These are phyloP conservation scores for Monosporozyma unispora DNA, from an alignment of 805 yeast species.

Conservation along the genomic window DNA sequence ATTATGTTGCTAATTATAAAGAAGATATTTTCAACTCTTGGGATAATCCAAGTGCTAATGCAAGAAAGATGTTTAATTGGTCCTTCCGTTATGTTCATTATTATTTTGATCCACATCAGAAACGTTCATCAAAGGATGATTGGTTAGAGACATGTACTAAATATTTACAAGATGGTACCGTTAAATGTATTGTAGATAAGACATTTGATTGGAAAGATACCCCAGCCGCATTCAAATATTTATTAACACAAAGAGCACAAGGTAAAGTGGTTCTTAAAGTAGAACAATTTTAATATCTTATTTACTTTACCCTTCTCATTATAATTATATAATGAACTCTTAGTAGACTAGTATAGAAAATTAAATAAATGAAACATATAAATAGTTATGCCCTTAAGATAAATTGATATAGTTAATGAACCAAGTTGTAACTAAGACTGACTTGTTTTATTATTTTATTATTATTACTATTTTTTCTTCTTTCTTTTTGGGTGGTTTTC, in stretches of 20 bases:
- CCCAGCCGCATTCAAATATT: constrained; percentile 43
- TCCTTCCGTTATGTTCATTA: constrained; percentile 32
- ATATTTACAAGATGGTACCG: constrained; percentile 38
- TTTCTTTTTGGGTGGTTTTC: too few species aligned
- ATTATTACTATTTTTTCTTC: too few species aligned
- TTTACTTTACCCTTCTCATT: background rate
- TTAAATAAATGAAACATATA: background rate
- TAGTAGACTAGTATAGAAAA: background rate
- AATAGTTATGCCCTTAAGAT: too few species aligned
- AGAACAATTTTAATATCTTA: constrained; percentile 30
- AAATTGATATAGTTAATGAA: too few species aligned
- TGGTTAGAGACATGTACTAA: constrained; percentile 38
- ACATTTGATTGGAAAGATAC: constrained; percentile 46
- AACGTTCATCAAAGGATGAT: constrained; percentile 22
- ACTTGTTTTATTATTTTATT: too few species aligned
- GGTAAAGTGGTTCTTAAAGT: constrained; percentile 57
- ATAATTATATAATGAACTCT: too few species aligned
- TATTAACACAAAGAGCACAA: constrained; percentile 43
- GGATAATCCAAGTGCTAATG: constrained; percentile 31
- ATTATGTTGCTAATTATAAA: constrained; percentile 36
- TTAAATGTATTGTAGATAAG: constrained; percentile 47
- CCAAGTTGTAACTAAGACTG: too few species aligned
- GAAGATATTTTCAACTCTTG: constrained; percentile 31
- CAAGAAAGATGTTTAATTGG: constrained; percentile 33
- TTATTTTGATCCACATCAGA: constrained; percentile 27